A percentile compares a stretch with the other conserved stretches of the same genome.
These are phyloP conservation scores for Platismatia glauca DNA, from an alignment of 495 filamentous ascomycete species.

Conservation along the genomic window DNA sequence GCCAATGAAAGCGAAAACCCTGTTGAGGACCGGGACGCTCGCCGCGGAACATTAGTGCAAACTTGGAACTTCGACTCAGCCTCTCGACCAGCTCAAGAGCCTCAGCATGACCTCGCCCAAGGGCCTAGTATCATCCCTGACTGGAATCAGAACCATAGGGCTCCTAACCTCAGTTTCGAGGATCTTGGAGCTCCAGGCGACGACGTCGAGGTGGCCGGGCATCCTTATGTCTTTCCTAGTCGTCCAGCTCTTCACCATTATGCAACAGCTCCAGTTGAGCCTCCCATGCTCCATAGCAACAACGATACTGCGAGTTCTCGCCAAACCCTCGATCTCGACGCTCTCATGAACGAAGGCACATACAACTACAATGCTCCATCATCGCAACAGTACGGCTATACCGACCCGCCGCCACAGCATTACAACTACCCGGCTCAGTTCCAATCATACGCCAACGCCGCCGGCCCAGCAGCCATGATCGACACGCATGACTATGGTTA, in stretches of 20 bases:
- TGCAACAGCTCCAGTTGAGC: conserved; percentile 2
- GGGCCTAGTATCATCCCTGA: background rate
- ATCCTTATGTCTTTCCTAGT: background rate
- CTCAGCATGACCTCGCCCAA: background rate
- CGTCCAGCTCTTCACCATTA: conserved; percentile 4
- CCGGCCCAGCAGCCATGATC: background rate
- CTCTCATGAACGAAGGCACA: background rate
- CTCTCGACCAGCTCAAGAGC: background rate
- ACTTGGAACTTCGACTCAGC: background rate
- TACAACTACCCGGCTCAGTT: background rate
- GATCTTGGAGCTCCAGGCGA: conserved; percentile 22
- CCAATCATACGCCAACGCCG: background rate
- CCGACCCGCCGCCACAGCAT: background rate
- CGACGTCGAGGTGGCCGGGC: conserved; percentile 5
- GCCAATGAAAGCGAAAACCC: background rate
- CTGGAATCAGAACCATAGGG: conserved; percentile 8
- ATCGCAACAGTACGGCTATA: background rate
- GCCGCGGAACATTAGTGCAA: background rate
- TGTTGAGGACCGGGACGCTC: background rate
- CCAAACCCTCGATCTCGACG: conserved; percentile 2
- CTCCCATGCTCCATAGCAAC: background rate
- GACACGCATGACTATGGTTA: background rate
- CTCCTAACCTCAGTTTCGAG: conserved; percentile 31
- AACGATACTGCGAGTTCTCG: background rate
- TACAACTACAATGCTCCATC: background rate